phyloP scores from a whole-genome alignment of 1,284 basidiomycete genomes.

The Melampsora americana region DNA sequence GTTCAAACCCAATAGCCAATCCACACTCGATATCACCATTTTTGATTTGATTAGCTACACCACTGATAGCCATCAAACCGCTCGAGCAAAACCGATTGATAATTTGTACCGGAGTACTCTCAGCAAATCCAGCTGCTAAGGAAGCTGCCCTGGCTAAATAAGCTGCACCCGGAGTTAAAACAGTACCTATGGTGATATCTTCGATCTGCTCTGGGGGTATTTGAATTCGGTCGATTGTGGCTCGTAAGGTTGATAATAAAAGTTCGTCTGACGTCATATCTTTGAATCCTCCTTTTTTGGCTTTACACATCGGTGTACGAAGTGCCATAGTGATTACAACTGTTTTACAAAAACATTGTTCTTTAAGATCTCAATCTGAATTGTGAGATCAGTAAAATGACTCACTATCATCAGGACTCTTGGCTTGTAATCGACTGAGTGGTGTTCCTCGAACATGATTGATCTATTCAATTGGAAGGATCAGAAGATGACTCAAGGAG shows the following conservation, averaged over 20 bases:
- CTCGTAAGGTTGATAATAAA: slow-evolving; percentile 72
- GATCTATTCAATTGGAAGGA: slow-evolving; percentile 5
- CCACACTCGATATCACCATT: slow-evolving; percentile 79
- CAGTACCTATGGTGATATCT: slow-evolving; percentile 74
- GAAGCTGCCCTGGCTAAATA: slow-evolving; percentile 68
- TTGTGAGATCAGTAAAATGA: neutral
- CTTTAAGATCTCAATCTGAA: slow-evolving; percentile 68
- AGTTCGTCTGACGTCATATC: slow-evolving; percentile 73
- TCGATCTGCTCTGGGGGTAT: slow-evolving; percentile 63
- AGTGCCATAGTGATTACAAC: slow-evolving; percentile 78
- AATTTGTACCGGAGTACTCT: slow-evolving; percentile 68
- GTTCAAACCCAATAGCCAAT: slow-evolving; percentile 76
- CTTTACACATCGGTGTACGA: slow-evolving; percentile 71
- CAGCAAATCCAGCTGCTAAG: slow-evolving; percentile 75
- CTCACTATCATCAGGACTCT: slow-evolving; percentile 48
- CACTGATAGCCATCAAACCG: slow-evolving; percentile 77
- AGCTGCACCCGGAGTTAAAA: slow-evolving; percentile 61
- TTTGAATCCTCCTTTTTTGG: slow-evolving; percentile 74
- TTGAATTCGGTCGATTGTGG: slow-evolving; percentile 48
- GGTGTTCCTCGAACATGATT: slow-evolving; percentile 13
- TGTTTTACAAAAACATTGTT: slow-evolving; percentile 69
- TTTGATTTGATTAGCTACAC: slow-evolving; percentile 75
- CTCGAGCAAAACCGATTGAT: slow-evolving; percentile 79
- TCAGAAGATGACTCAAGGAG: neutral
- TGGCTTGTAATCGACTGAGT: slow-evolving; percentile 28